Evolutionary conservation across 495 filamentous ascomycete species (phyloP).

Genomic region (Talaromyces ruber): DNA sequence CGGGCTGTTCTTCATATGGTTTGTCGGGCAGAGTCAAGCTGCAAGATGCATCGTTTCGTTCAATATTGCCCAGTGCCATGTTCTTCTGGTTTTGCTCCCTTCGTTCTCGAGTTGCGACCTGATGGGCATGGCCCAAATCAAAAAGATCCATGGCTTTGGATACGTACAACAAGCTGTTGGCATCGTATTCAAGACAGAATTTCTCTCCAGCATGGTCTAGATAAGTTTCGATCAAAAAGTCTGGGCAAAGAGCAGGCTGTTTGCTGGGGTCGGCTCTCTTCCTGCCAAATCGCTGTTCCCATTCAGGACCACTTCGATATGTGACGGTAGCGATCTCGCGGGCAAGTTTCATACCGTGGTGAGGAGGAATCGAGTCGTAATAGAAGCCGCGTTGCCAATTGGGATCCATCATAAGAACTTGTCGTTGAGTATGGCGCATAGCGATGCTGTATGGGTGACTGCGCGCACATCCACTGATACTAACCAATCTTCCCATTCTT

Average conservation of each 20-base stretch:
- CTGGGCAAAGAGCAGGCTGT: conserved; percentile 86
- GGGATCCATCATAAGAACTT: conserved; percentile 97
- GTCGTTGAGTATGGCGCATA: conserved; percentile 96
- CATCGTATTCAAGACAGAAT: conserved; percentile 95
- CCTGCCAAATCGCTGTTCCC: conserved; percentile 91
- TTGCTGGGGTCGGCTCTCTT: conserved; percentile 76
- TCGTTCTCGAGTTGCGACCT: conserved; percentile 37
- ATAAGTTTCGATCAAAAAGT: conserved; percentile 98
- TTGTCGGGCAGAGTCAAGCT: conserved; percentile 75
- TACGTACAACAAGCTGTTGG: conserved; percentile 93
- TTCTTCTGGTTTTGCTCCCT: conserved; percentile 42
- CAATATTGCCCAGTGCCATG: conserved; percentile 25
- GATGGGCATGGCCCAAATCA: conserved; percentile 70
- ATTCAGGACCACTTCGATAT: conserved; percentile 93
- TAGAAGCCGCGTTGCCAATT: conserved; percentile 98
- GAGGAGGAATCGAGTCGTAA: conserved; percentile 81
- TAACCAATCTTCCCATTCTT: conserved; percentile 71
- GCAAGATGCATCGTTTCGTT: conserved; percentile 45
- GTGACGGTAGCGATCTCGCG: conserved; percentile 97
- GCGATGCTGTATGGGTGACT: conserved; percentile 98
- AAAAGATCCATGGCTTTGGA: conserved; percentile 99
- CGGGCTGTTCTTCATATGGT: conserved; percentile 75
- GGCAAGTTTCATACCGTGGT: conserved; percentile 95
- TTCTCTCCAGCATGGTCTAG: conserved; percentile 98
- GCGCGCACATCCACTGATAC: conserved; percentile 87